Evolutionary conservation across 345 rosid genomes (phyloP).

Genomic region (Toxicodendron radicans): DNA sequence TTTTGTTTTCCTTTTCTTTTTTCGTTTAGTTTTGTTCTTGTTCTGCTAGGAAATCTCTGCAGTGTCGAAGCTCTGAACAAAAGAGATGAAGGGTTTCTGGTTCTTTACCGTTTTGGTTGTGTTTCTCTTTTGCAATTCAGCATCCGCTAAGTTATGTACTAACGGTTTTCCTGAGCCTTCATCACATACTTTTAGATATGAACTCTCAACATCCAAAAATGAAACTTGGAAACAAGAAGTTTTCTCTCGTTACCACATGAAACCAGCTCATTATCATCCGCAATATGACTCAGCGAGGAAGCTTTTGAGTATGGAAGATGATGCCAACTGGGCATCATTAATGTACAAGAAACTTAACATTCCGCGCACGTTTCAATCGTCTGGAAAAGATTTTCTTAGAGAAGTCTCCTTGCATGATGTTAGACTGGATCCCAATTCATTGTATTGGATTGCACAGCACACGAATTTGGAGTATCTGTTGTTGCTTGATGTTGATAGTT

Average conservation of each 20-base stretch:
- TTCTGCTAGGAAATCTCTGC: no score
- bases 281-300: conserved; percentile 43
- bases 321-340: conserved; percentile 9
- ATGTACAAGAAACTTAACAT: background rate
- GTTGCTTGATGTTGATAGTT: conserved; percentile 46
- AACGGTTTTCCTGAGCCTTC: conserved; percentile 37
- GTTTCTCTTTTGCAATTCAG: conserved; percentile 21
- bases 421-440: conserved; percentile 43
- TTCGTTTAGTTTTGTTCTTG: no score
- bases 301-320: conserved; percentile 35
- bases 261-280: conserved; percentile 19
- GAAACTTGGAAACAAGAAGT: conserved; percentile 39
- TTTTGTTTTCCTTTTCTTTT: no score
- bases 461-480: conserved; percentile 56
- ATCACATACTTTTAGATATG: conserved; percentile 43
- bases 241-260: conserved; percentile 45
- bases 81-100: conserved; percentile 20
- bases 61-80: no score
- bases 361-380: conserved; percentile 7
- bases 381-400: conserved; percentile 31
- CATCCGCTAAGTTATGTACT: conserved; percentile 44
- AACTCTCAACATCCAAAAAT: conserved; percentile 33
- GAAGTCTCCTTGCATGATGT: conserved; percentile 54
- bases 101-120: conserved; percentile 10
- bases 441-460: conserved; percentile 48